A percentile compares a stretch with the other conserved stretches of the same genome.
Evolutionary conservation across 345 rosid species (phyloP).

Genomic region (Salix suchowensis): DNA sequence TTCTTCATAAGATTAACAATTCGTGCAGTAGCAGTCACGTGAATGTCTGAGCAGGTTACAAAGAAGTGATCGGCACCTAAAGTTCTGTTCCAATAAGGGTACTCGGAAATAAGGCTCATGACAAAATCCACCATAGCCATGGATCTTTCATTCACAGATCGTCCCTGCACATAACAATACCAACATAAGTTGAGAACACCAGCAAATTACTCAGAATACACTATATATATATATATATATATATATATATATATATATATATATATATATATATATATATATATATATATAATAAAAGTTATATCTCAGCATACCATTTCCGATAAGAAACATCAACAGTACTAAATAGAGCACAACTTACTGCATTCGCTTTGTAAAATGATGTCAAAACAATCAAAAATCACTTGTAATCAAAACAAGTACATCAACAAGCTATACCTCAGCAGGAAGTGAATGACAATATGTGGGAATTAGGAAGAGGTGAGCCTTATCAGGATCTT

Average conservation of each 20-base stretch:
- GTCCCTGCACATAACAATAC: background rate
- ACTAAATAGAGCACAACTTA: no score
- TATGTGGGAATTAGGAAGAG: conserved; percentile 19
- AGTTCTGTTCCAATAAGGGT: conserved; percentile 26
- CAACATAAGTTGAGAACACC: no score
- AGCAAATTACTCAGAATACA: no score
- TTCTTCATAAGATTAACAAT: conserved; percentile 12
- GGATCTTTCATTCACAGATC: background rate
- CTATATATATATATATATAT: no score
- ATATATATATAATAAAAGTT: no score
- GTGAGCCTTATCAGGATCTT: conserved; percentile 11
- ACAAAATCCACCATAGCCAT: conserved; percentile 2
- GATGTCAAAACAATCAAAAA: background rate
- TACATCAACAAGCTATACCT: background rate
- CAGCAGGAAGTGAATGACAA: background rate
- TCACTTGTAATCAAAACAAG: no score
- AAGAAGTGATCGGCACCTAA: conserved; percentile 24
- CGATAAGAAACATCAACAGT: no score
- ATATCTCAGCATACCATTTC: no score
- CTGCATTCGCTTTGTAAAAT: no score
- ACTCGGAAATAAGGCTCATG: background rate
- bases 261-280: no score
- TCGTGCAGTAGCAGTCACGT: no score
- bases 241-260: no score
- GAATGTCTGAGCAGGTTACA: conserved; percentile 18